Evolutionary conservation across 306 rosid species (phyloP), one percentile per base, ranked within the genome.

Genomic region (Heteromeles arbutifolia): DNA sequence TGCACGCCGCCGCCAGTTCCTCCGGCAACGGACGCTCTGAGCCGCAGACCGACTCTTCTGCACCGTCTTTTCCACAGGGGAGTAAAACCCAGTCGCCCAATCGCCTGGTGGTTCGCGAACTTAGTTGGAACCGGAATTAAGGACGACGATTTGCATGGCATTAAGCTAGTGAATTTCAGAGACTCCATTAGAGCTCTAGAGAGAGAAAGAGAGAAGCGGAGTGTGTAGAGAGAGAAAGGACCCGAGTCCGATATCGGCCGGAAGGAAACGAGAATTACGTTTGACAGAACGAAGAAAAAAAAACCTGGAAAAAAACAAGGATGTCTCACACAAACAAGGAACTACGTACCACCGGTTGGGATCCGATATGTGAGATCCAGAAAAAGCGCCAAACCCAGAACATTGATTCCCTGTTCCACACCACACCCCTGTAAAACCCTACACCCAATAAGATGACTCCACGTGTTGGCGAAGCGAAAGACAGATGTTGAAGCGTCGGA

Each of bases 161-260:
- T 73, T 2, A 76, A n/a, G 66, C 52, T 80, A 54, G 78, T 29
- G 3, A 86, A 72, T 61, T 77, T 70, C 1, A 87, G 85, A 78
- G 90, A 84, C 74, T 81, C 95, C 98, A 89, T 92, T 29, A 19
- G 25, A 29, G 12, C 2, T 24, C 24, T 28, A 75, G 39, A 21
- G 44, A 37, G 37, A 28, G 26, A 6, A 6, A 32, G 11, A 9
- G 56, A 41, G 69, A 24, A 10, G 12, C 7, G 17, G 50, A 58
- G 31, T 1, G 32, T 29, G 25, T 32, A 39, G 54, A 68, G 71
- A 62, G 73, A 80, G 52, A 54, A 21, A 11, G 18, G 25, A 39
- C 41, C 14, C 6, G 72, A 81, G 66, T 4, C 81, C 57, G 63
- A 37, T 7, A 74, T 5, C 3, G 21, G 75, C 83, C 76, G 90